Percentiles rank a stretch among this genome's conserved stretches.
Conservation (phyloP, 768 basidiomycete species). For the Serendipita sp. region DNA sequence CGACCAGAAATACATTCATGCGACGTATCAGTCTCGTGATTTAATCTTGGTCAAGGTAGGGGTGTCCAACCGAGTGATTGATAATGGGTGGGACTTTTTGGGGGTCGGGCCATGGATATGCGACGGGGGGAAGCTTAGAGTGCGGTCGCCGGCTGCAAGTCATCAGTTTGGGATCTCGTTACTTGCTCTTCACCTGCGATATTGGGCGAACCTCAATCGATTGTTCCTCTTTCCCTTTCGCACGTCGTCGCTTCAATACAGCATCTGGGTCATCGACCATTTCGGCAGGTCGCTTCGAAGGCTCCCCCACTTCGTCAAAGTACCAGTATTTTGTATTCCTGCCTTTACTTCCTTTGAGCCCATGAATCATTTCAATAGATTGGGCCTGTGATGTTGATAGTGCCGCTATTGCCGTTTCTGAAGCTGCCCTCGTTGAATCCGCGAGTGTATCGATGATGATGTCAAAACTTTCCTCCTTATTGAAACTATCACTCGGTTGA, state of each 20-base stretch:
- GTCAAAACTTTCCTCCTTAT: neutral
- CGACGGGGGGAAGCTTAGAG: too few species aligned
- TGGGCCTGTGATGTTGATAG: neutral
- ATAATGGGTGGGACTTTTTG: too few species aligned
- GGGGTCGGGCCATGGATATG: too few species aligned
- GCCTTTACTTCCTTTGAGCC: neutral
- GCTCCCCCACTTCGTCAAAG: neutral
- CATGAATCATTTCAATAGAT: neutral
- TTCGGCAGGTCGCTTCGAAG: neutral
- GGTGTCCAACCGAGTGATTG: too few species aligned
- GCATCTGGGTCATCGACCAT: conserved; percentile 5
- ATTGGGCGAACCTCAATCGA: too few species aligned
- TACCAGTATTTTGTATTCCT: neutral
- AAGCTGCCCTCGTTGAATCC: neutral
- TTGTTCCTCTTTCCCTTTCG: too few species aligned
- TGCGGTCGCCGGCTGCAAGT: too few species aligned
- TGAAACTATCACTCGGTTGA: neutral
- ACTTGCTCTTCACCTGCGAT: too few species aligned
- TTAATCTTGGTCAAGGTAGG: too few species aligned
- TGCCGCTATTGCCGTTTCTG: neutral
- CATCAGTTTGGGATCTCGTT: too few species aligned
- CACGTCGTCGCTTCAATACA: neutral
- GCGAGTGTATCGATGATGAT: neutral
- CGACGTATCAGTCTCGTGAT: too few species aligned
- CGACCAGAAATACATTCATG: too few species aligned